Percentiles rank a stretch among this genome's conserved stretches.
Conservation (phyloP, 108 stramenopile genomes). For the Craspedostauros australis region DNA sequence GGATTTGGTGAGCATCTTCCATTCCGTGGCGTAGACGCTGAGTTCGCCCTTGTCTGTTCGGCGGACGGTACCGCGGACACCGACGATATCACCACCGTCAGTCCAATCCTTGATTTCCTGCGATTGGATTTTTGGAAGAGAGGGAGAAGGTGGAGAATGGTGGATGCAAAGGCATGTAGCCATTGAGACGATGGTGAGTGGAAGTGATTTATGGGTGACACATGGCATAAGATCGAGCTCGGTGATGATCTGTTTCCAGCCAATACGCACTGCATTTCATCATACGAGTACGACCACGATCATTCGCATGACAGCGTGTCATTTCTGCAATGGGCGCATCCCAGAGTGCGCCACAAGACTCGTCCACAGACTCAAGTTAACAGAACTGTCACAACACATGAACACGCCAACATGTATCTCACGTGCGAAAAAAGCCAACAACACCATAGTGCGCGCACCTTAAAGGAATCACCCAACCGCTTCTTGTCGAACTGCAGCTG, state of each 20-base stretch:
- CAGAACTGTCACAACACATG: too few species aligned
- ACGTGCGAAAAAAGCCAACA: background rate
- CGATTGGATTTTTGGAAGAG: background rate
- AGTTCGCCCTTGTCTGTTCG: conserved; percentile 96
- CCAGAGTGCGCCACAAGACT: too few species aligned
- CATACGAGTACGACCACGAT: too few species aligned
- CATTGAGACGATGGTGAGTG: too few species aligned
- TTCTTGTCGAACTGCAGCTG: conserved; percentile 95
- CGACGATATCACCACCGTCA: conserved; percentile 93
- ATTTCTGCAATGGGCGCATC: too few species aligned
- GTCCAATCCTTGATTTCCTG: conserved; percentile 90
- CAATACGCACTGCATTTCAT: too few species aligned
- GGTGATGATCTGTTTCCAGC: too few species aligned
- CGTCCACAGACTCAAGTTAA: too few species aligned
- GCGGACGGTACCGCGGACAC: conserved; percentile 86
- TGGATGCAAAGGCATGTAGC: too few species aligned
- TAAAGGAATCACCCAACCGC: conserved; percentile 67
- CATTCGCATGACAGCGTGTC: too few species aligned
- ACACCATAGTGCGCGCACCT: conserved; percentile 45
- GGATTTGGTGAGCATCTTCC: conserved; percentile 96
- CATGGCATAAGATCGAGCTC: background rate
- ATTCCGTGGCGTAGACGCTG: conserved; percentile 88
- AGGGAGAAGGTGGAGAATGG: background rate
- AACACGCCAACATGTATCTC: too few species aligned
- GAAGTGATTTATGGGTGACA: background rate